A percentile compares a stretch with the other conserved stretches of the same genome.
Evolutionary conservation across 2,329 filamentous ascomycete species (phyloP).

Genomic region (Epichloe uncinata): DNA sequence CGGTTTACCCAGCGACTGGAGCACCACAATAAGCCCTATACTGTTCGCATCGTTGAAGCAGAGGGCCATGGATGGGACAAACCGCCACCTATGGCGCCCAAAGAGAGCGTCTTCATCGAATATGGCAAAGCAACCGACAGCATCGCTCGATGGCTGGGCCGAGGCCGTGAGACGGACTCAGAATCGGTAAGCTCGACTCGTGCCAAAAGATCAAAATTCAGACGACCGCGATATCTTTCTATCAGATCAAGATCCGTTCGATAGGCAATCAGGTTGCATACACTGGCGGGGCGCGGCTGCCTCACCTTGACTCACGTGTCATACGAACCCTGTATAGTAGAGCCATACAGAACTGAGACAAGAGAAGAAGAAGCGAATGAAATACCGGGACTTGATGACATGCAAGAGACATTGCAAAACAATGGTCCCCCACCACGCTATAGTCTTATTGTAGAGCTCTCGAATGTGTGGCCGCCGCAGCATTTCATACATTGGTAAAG

Average conservation of each 20-base stretch:
- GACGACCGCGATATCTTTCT: constrained; percentile 18
- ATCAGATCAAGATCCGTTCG: constrained; percentile 20
- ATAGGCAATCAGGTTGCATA: constrained; percentile 3
- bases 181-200: constrained; percentile 23
- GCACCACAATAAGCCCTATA: constrained; percentile 18
- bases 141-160: constrained; percentile 29
- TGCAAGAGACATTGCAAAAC: neutral
- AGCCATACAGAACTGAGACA: too few species aligned
- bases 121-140: constrained; percentile 29
- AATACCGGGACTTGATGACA: too few species aligned
- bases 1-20: constrained; percentile 46
- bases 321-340: neutral
- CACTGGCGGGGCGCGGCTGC: neutral
- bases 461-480: constrained; percentile 30
- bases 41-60: constrained; percentile 28
- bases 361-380: too few species aligned
- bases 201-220: constrained; percentile 18
- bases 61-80: constrained; percentile 38
- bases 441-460: constrained; percentile 28
- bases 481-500: constrained; percentile 31
- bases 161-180: constrained; percentile 22
- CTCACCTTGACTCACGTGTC: neutral
- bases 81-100: constrained; percentile 29
- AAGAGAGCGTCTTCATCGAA: constrained; percentile 30
- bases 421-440: constrained; percentile 11